Conservation (phyloP, 2,329 filamentous ascomycete genomes). For the Colletotrichum trifolii region DNA sequence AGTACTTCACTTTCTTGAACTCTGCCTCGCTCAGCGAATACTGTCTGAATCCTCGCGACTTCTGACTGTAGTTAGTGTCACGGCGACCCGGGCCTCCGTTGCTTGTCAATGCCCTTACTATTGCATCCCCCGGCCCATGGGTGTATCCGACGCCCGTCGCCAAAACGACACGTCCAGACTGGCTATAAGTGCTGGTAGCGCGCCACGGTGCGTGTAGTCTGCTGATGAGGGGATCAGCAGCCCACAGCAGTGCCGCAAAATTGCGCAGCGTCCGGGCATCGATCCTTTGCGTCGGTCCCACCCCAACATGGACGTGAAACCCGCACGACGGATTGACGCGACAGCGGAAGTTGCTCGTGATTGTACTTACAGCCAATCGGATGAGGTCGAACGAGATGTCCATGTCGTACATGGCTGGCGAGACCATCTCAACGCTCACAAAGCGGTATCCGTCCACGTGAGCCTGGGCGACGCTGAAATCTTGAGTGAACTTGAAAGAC, state of each 20-base stretch:
- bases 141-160: constrained; percentile 7
- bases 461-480: constrained; percentile 24
- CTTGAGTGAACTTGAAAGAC: constrained; percentile 16
- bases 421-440: constrained; percentile 45
- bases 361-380: constrained; percentile 44
- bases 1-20: constrained; percentile 32
- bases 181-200: constrained; percentile 29
- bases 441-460: constrained; percentile 37
- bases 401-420: constrained; percentile 47
- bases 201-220: constrained; percentile 49
- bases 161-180: constrained; percentile 28
- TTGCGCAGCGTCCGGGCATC: constrained; percentile 43
- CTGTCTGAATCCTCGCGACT: background rate
- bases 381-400: constrained; percentile 44
- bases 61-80: no score
- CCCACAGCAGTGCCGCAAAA: constrained; percentile 48
- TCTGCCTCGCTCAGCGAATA: background rate
- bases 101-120: constrained; percentile 11
- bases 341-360: constrained; percentile 45
- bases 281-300: constrained; percentile 44
- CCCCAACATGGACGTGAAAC: constrained; percentile 52
- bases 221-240: constrained; percentile 49
- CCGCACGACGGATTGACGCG: constrained; percentile 48
- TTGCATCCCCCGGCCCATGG: background rate
- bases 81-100: background rate